These are phyloP conservation scores for Cyclostephanos invisitatus DNA, from an alignment of 108 stramenopile species.

Conservation along the genomic window DNA sequence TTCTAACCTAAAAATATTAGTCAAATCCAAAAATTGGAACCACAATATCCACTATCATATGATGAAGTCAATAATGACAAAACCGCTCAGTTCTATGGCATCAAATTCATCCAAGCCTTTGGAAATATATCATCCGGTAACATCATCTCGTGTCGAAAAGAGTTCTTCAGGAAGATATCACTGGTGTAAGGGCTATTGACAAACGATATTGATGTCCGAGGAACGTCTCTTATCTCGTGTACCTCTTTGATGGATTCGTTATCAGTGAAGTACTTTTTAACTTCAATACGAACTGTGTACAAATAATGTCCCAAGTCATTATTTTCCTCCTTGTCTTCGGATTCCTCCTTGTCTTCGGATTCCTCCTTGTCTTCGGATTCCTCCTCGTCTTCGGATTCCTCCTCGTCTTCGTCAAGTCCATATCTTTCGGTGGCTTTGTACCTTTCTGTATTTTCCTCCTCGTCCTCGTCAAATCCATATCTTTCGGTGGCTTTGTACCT, in stretches of 20 bases:
- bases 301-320: conserved; percentile 10
- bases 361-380: conserved; percentile 10
- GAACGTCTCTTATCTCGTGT: conserved; percentile 54
- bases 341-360: conserved; percentile 12
- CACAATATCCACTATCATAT: too few species aligned
- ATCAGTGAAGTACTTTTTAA: conserved; percentile 12
- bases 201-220: conserved; percentile 66
- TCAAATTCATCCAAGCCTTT: conserved; percentile 54
- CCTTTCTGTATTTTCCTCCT: conserved; percentile 17
- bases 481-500: not conserved
- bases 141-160: conserved; percentile 73
- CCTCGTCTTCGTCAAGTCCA: conserved; percentile 19
- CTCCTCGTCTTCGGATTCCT: conserved; percentile 14
- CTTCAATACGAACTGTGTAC: conserved; percentile 30
- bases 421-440: not conserved
- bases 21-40: too few species aligned
- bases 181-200: conserved; percentile 58
- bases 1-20: too few species aligned
- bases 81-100: not conserved
- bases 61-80: too few species aligned
- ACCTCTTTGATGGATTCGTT: not conserved
- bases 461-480: conserved; percentile 20
- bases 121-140: conserved; percentile 70
- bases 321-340: conserved; percentile 14
- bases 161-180: conserved; percentile 61